Conservation (phyloP, 352 stramenopile species). For the Pythium diclinum region DNA sequence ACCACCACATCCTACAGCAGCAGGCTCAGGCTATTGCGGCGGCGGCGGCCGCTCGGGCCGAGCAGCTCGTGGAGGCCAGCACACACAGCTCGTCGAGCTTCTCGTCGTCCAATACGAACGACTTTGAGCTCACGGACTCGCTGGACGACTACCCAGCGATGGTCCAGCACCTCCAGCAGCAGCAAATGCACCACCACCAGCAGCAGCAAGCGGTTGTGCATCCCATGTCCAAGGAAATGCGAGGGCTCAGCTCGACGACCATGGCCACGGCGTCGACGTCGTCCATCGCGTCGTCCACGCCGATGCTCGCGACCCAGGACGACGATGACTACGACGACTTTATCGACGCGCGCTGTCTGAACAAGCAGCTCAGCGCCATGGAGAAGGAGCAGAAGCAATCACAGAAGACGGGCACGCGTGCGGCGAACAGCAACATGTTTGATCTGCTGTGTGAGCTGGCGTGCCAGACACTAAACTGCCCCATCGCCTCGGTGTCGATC, state of each 20-base stretch:
- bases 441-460: conserved; percentile 76
- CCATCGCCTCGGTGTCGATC: conserved; percentile 75
- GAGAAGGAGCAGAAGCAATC: conserved; percentile 57
- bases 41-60: conserved; percentile 3
- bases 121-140: conserved; percentile 26
- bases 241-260: conserved; percentile 9
- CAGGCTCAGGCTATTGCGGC: conserved; percentile 8
- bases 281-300: conserved; percentile 31
- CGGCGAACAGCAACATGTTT: conserved; percentile 68
- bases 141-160: conserved; percentile 23
- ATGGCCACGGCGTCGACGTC: conserved; percentile 11
- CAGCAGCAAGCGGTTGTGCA: conserved; percentile 15
- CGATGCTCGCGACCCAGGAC: conserved; percentile 29
- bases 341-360: conserved; percentile 51
- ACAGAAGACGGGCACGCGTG: conserved; percentile 16
- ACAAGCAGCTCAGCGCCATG: conserved; percentile 53
- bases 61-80: conserved; percentile 17
- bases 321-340: conserved; percentile 62
- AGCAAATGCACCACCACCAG: conserved; percentile 14
- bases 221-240: conserved; percentile 22
- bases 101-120: conserved; percentile 30
- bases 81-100: conserved; percentile 29
- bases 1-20: conserved; percentile 3
- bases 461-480: conserved; percentile 77
- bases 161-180: conserved; percentile 5